Conservation (phyloP, 2,329 filamentous ascomycete genomes). For the Parastagonospora avenae region DNA sequence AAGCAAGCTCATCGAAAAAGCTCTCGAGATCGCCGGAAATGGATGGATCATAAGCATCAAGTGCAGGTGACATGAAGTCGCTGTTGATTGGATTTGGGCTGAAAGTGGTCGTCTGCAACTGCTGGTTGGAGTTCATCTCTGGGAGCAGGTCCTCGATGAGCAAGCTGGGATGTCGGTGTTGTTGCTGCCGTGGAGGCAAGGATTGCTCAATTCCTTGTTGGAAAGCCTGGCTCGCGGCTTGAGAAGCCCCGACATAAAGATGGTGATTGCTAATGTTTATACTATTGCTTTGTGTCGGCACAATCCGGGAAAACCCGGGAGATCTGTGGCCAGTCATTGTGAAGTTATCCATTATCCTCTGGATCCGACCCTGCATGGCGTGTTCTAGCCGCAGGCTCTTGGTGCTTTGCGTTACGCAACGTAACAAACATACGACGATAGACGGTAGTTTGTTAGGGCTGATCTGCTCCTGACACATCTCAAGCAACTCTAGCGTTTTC, state of each 20-base stretch:
- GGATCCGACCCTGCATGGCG: constrained; percentile 13
- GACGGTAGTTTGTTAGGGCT: constrained; percentile 32
- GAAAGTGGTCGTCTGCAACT: constrained; percentile 4
- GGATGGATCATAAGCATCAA: constrained; percentile 38
- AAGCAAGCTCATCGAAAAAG: constrained; percentile 63
- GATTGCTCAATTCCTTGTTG: too few species aligned
- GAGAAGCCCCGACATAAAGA: not conserved
- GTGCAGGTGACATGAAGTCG: constrained; percentile 6
- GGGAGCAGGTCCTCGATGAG: constrained; percentile 28
- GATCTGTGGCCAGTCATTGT: constrained; percentile 2
- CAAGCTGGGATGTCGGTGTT: constrained; percentile 10
- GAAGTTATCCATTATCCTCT: constrained; percentile 16
- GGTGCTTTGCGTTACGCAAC: constrained; percentile 19
- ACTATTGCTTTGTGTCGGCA: too few species aligned
- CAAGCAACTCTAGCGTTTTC: constrained; percentile 25
- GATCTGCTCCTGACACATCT: constrained; percentile 24
- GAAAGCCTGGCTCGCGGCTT: not conserved
- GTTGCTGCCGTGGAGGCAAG: not conserved
- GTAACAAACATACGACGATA: constrained; percentile 26
- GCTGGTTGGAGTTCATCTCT: constrained; percentile 20
- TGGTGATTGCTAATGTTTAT: too few species aligned
- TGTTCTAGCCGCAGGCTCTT: constrained; percentile 16
- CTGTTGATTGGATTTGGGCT: constrained; percentile 11
- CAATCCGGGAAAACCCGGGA: too few species aligned
- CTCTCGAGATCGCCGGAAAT: constrained; percentile 53